These are phyloP conservation scores for Dictyostelium capitatum DNA, from an alignment of 78 protist genomes.

Conservation along the genomic window DNA sequence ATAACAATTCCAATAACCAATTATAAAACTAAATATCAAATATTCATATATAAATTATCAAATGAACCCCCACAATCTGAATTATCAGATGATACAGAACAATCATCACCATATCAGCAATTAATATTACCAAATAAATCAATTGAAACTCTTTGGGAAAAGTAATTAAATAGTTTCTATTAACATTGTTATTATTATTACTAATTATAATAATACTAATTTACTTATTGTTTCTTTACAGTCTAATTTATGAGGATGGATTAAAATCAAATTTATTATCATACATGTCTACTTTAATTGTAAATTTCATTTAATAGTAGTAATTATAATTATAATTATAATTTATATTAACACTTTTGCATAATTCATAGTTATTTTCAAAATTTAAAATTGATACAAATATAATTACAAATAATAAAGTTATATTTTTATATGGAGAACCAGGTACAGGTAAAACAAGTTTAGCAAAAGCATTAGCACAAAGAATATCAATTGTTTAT, in stretches of 20 bases:
- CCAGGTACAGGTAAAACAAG: slow-evolving; percentile 98
- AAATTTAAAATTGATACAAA: slow-evolving; percentile 75
- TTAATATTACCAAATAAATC: slow-evolving; percentile 81
- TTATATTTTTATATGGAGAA: slow-evolving; percentile 97
- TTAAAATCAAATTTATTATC: slow-evolving; percentile 76
- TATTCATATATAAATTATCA: slow-evolving; percentile 21
- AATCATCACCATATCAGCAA: slow-evolving; percentile 42
- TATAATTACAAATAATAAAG: slow-evolving; percentile 68
- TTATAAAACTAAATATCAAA: neutral
- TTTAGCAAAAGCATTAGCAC: slow-evolving; percentile 94
- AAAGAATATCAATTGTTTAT: slow-evolving; percentile 91
- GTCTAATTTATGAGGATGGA: slow-evolving; percentile 63
- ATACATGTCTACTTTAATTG: slow-evolving; percentile 64
- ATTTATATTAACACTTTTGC: no score
- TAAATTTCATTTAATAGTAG: no score
- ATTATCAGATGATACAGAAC: slow-evolving; percentile 31
- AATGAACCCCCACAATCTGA: slow-evolving; percentile 29
- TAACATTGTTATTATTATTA: neutral
- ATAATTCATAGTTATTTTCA: slow-evolving; percentile 71
- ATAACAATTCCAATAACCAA: neutral
- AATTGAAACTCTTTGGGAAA: slow-evolving; percentile 88
- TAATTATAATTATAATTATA: no score
- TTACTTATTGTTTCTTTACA: neutral
- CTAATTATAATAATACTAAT: neutral
- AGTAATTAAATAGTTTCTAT: neutral